Evolutionary conservation across 2,329 filamentous ascomycete genomes (phyloP), one percentile per base, ranked within the genome.

Genomic region (Colletotrichum tabaci): DNA sequence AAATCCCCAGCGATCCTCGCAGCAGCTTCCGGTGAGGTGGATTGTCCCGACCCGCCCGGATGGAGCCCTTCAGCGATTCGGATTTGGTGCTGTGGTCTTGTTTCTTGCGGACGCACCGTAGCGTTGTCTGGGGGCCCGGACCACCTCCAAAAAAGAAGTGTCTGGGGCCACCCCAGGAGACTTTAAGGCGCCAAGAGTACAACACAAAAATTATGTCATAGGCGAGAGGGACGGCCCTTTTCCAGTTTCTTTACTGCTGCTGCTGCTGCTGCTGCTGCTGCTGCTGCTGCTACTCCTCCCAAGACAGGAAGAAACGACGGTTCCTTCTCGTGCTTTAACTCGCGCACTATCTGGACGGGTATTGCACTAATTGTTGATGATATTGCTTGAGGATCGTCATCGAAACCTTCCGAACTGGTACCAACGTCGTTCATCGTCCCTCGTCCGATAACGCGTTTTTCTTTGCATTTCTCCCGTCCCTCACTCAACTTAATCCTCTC

Each of bases 171-270:
- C 47, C 61, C 49, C 35, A n/a, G 49, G 21, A 35, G 42, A 62
- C 40, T 2, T 46, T 4, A 40, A 35, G 16, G 38, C 55, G 57
- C 42, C 62, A 49, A 60, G 44, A 26, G 44, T 16, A 8, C 53
- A 16, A 50, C 60, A 47, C 58, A 68, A 60, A 60, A 55, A 71
- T 68, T 72, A 72, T 72, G 69, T 72, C 69, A 72, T 72, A 72
- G 65, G 55, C 30, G n/a, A 7, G n/a, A 15, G 61, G n/a, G 26
- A 35, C 26, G n/a, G 66, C 42, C 50, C 26, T 10, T 58, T 47
- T 58, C 26, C 35, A 38, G 35, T 38, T 38, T 38, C 35, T 21
- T 52, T 38, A 38, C 35, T 38, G 35, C 35, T 38, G 9, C 35
- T 38, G 46, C 46, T 61, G 46, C 46, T 38, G 16, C 44, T 44